These are phyloP conservation scores for Coemansia sp. DNA, from an alignment of 192 early-diverging fungal species.

Conservation along the genomic window DNA sequence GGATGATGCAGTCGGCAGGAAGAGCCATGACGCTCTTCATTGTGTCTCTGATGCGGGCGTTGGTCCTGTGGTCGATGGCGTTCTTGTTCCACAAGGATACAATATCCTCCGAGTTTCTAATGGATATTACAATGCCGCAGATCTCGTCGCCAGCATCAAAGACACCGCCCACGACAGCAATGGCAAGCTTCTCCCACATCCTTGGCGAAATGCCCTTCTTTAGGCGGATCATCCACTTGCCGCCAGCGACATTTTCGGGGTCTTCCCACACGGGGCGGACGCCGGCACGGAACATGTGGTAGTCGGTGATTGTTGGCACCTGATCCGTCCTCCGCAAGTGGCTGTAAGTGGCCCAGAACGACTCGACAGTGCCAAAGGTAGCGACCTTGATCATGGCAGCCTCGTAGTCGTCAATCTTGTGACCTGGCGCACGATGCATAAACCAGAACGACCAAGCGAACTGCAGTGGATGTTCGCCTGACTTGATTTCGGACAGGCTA, in stretches of 20 bases:
- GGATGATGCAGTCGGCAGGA: conserved; percentile 85
- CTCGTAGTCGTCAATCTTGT: conserved; percentile 87
- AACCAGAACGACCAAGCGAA: conserved; percentile 92
- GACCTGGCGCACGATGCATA: conserved; percentile 86
- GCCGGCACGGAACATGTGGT: conserved; percentile 90
- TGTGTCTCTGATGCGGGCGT: conserved; percentile 83
- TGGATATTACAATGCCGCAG: conserved; percentile 91
- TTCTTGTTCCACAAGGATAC: conserved; percentile 92
- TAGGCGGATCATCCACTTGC: conserved; percentile 94
- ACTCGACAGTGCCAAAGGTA: conserved; percentile 75
- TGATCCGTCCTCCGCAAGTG: conserved; percentile 81
- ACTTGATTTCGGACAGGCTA: neutral
- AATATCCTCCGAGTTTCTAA: conserved; percentile 91
- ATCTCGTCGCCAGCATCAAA: conserved; percentile 88
- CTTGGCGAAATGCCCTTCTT: conserved; percentile 90
- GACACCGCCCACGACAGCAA: conserved; percentile 89
- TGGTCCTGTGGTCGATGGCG: conserved; percentile 80
- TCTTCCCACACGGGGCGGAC: conserved; percentile 98
- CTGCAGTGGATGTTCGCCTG: conserved; percentile 63
- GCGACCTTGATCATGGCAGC: conserved; percentile 83
- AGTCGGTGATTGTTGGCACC: conserved; percentile 84
- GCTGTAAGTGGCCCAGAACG: conserved; percentile 78
- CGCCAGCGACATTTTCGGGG: conserved; percentile 76
- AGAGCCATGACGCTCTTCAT: conserved; percentile 83
- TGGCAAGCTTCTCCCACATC: conserved; percentile 86